phyloP scores from a whole-genome alignment of 1,284 basidiomycete species.

The Ustilago lituana region DNA sequence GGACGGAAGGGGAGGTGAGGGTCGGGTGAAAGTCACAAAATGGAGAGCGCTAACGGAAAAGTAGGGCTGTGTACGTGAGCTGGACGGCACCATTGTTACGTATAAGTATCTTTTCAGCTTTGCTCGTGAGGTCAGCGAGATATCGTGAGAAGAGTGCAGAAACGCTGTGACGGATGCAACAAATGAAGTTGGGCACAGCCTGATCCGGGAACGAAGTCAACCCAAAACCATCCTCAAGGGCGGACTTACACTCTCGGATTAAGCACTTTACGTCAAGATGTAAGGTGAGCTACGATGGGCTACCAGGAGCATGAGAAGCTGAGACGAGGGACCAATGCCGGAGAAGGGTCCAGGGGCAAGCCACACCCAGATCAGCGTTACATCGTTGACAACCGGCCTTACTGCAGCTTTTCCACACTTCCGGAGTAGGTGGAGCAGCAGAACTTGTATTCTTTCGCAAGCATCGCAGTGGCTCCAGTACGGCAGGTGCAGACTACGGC shows the following conservation, averaged over 20 bases:
- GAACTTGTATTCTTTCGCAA: no score
- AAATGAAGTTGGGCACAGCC: conserved; percentile 30
- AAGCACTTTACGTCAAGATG: neutral
- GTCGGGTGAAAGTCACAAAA: no score
- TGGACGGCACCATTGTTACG: conserved; percentile 4
- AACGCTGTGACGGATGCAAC: neutral
- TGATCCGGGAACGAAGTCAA: neutral
- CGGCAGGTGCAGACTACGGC: no score
- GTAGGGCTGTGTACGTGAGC: no score
- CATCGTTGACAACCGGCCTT: no score
- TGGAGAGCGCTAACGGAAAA: no score
- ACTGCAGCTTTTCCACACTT: no score
- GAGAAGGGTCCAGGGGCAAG: neutral
- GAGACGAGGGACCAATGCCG: neutral
- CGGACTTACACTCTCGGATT: conserved; percentile 3
- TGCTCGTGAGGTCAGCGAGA: neutral
- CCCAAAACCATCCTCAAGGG: neutral
- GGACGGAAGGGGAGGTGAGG: no score
- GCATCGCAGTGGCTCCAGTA: no score
- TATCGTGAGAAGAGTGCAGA: neutral
- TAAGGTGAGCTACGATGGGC: neutral
- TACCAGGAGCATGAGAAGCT: neutral
- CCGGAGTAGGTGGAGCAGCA: no score
- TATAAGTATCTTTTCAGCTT: conserved; percentile 21
- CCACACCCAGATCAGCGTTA: neutral